These are phyloP conservation scores for Fraxinus paxiana DNA, from an alignment of 305 asterid genomes.

Conservation along the genomic window DNA sequence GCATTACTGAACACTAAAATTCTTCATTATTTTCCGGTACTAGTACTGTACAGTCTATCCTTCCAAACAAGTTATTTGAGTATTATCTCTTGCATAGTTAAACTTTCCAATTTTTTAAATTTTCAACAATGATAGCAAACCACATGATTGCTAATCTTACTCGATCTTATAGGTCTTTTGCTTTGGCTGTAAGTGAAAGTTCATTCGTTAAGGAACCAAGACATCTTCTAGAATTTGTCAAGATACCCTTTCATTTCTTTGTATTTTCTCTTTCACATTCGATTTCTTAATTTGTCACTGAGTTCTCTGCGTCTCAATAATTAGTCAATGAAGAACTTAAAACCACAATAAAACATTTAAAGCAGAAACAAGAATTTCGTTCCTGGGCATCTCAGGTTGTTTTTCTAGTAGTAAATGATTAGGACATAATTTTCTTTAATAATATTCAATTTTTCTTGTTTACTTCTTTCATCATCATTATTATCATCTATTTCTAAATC, in stretches of 20 bases:
- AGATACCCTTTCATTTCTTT: neutral
- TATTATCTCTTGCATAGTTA: too few species aligned
- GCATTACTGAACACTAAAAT: neutral
- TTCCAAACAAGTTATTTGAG: neutral
- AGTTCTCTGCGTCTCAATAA: too few species aligned
- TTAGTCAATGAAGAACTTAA: neutral
- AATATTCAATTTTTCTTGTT: neutral
- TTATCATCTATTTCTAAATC: slow-evolving; percentile 21
- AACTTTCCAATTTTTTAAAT: too few species aligned
- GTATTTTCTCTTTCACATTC: neutral
- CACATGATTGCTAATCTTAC: neutral
- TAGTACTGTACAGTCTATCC: neutral
- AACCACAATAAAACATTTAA: neutral
- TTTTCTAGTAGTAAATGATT: neutral
- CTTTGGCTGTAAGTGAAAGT: neutral
- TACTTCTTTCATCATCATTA: neutral
- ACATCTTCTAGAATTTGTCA: neutral
- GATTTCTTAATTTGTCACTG: too few species aligned
- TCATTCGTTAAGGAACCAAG: neutral
- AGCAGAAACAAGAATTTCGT: neutral
- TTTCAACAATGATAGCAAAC: neutral
- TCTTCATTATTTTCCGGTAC: neutral
- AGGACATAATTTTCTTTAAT: neutral
- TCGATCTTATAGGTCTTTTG: neutral
- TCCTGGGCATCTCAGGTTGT: neutral